Conservation (phyloP, 352 stramenopile genomes). For the Pilasporangium apinafurcum region DNA sequence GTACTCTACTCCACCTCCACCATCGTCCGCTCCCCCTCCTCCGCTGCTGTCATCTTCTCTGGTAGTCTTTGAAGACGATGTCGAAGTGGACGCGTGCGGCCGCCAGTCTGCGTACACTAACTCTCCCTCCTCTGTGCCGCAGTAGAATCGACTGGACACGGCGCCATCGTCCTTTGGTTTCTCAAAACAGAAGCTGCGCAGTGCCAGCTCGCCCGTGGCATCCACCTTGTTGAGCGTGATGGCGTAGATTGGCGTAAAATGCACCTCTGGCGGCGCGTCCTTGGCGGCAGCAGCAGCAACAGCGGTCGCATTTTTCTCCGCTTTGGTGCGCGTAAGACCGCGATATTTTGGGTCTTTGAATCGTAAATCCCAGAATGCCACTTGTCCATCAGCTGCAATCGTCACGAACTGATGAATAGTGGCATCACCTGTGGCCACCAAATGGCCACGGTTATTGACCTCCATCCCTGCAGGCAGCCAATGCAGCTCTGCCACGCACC, state of each 20-base stretch:
- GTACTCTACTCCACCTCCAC: constrained; percentile 77
- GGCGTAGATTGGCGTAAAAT: constrained; percentile 81
- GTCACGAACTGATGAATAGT: constrained; percentile 90
- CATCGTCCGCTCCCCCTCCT: constrained; percentile 17
- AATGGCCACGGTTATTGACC: constrained; percentile 85
- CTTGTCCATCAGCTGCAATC: constrained; percentile 86
- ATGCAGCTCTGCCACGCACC: constrained; percentile 80
- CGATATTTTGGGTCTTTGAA: constrained; percentile 87
- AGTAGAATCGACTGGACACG: constrained; percentile 73
- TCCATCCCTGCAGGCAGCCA: constrained; percentile 85
- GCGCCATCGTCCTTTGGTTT: constrained; percentile 42
- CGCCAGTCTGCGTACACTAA: constrained; percentile 88
- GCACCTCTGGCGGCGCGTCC: constrained; percentile 55
- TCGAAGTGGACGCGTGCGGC: constrained; percentile 34
- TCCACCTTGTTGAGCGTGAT: constrained; percentile 77
- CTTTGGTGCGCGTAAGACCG: constrained; percentile 50
- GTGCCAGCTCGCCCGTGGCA: constrained; percentile 47
- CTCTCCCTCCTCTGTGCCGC: constrained; percentile 86
- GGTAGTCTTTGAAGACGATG: constrained; percentile 2
- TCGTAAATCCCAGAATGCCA: constrained; percentile 90
- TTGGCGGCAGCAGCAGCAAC: constrained; percentile 21
- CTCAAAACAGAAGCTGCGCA: constrained; percentile 70
- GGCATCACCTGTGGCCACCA: constrained; percentile 44
- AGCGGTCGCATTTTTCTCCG: constrained; percentile 35
- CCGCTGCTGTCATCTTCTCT: constrained; percentile 5